Evolutionary conservation across 345 rosid species (phyloP), one percentile per base, ranked within the genome.

Genomic region (Salix viminalis): DNA sequence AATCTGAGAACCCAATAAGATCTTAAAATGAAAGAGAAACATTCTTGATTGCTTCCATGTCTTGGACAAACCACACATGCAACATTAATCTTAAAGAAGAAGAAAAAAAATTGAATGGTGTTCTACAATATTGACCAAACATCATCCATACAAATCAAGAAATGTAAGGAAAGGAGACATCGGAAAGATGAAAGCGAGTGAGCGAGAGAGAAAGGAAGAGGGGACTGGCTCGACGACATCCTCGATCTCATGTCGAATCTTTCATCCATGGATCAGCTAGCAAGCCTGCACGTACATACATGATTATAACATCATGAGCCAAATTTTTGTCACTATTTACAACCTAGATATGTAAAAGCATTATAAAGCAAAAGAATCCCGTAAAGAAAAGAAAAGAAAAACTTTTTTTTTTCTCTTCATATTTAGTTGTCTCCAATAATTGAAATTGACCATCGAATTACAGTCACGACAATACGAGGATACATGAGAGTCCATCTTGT

Each of bases 231-330:
- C 83, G 37, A 36, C 46, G 89, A 83, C 89, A 89, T 86, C 89
- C 89, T 82, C 37, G 37, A 36, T 36, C 80, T 86, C 91, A 85
- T 88, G 89, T 86, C 87, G 83, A 80, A 77, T 76, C 79, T 83
- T 46, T 74, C 80, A 26, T 42, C 24, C 65, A 13, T 79, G 79
- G 78, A 37, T 74, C 13, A 58, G 75, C 78, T 82, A 75, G 64
- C 68, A 76, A 74, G 80, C 85, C 92, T 85, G 89, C 85, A 77
- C 72, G 9, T 32, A 32, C 69, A 67, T 37, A 34, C 16, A 19
- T 52, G 13, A 61, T 21, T 0, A 75, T 62, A 67, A 15, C 66
- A 72, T 78, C 66, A 73, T 79, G 26, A 79, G 52, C 28, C 72
- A 61, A 71, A 23, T 18, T 12, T 12, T 32, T 36, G 30, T 41